Conservation (phyloP, 1,139 yeast species). For the Geotrichum histeridarum region DNA sequence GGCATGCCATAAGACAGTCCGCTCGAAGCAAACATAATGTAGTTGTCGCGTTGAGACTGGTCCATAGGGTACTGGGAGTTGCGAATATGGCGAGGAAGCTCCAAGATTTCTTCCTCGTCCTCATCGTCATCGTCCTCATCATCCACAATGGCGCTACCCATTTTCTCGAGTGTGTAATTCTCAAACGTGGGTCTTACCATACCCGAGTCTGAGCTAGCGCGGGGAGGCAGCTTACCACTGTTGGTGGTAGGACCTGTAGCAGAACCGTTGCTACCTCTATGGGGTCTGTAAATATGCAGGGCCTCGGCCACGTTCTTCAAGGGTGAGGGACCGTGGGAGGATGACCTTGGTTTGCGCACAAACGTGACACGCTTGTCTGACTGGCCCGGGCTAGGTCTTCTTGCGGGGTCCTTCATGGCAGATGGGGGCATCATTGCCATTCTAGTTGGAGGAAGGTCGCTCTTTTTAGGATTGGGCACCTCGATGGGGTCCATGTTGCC, state of each 20-base stretch:
- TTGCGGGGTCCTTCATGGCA: neutral
- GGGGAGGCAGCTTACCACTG: neutral
- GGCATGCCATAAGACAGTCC: neutral
- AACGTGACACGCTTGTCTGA: neutral
- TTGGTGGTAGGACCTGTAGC: neutral
- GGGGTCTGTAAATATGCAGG: neutral
- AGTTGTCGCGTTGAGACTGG: neutral
- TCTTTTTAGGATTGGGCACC: neutral
- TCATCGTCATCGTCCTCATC: neutral
- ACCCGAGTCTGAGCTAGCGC: neutral
- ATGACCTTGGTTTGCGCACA: neutral
- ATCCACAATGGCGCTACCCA: neutral
- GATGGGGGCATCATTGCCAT: neutral
- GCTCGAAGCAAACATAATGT: neutral
- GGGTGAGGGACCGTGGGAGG: neutral
- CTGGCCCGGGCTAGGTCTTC: neutral
- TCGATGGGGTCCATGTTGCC: constrained; percentile 6
- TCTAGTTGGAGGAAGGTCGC: neutral
- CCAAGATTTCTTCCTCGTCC: neutral
- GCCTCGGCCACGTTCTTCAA: neutral
- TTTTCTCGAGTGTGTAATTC: neutral
- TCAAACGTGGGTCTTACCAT: neutral
- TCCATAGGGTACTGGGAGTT: neutral
- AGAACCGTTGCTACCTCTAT: neutral
- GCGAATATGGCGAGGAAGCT: neutral